Percentiles rank a stretch among this genome's conserved stretches.
Conservation (phyloP, 2,329 filamentous ascomycete genomes). For the Verticillium albo-atrum region DNA sequence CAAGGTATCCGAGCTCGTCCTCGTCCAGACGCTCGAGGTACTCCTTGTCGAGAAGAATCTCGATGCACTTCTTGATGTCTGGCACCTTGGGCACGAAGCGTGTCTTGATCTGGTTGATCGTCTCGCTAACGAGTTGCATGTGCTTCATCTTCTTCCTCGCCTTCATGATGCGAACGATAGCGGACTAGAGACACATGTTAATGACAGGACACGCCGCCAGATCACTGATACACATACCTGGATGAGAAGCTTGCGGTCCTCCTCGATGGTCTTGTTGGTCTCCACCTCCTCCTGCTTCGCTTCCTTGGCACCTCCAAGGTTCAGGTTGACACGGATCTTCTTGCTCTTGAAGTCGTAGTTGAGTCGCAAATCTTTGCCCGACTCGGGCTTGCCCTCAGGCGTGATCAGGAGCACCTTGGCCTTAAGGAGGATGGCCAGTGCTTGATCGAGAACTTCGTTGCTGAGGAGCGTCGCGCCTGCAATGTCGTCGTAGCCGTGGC, state of each 20-base stretch:
- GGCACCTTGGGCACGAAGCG: constrained; percentile 89
- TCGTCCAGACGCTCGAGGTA: constrained; percentile 94
- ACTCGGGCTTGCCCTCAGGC: constrained; percentile 69
- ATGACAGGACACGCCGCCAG: not conserved
- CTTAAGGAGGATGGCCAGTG: constrained; percentile 82
- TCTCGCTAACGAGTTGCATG: constrained; percentile 87
- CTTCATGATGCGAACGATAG: constrained; percentile 99
- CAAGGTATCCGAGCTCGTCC: constrained; percentile 91
- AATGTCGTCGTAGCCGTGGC: constrained; percentile 83
- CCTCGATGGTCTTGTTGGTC: constrained; percentile 98
- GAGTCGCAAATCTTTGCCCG: constrained; percentile 74
- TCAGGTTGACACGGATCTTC: constrained; percentile 95
- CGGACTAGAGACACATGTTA: constrained; percentile 63
- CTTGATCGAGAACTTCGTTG: constrained; percentile 80
- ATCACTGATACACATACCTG: constrained; percentile 65
- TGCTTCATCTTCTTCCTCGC: constrained; percentile 99
- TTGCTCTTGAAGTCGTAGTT: constrained; percentile 98
- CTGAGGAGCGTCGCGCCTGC: constrained; percentile 73
- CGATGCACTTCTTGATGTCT: constrained; percentile 99
- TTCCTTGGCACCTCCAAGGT: constrained; percentile 91
- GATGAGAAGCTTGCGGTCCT: constrained; percentile 92
- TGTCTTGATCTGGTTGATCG: constrained; percentile 88
- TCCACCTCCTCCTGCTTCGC: constrained; percentile 95
- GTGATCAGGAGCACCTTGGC: constrained; percentile 79
- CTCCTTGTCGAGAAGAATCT: constrained; percentile 97